phyloP scores from a whole-genome alignment of 208 protist genomes.

The Porcisia deanei region DNA sequence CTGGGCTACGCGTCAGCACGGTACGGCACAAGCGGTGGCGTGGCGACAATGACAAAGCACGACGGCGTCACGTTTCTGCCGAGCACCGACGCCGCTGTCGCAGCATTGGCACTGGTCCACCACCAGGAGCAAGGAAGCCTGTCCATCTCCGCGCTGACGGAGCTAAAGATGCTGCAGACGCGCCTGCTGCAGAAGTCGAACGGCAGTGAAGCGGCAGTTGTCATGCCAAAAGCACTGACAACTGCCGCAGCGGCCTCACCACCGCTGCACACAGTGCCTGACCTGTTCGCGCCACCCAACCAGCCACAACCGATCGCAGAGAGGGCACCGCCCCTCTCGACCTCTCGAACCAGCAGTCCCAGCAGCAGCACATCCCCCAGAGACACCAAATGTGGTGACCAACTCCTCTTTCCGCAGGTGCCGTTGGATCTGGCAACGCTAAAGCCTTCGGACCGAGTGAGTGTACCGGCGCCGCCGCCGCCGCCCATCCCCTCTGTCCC shows the following conservation, averaged over 20 bases:
- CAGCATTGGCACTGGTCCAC: conserved; percentile 48
- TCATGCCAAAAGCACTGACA: conserved; percentile 9
- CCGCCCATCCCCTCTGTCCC: neutral
- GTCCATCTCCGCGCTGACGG: conserved; percentile 46
- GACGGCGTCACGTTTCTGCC: conserved; percentile 50
- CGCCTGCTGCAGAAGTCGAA: conserved; percentile 27
- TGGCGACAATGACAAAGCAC: conserved; percentile 44
- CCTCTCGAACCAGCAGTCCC: neutral
- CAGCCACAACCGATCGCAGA: neutral
- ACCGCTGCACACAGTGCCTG: neutral
- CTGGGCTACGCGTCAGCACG: conserved; percentile 37
- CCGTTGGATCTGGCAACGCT: neutral
- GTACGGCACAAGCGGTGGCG: conserved; percentile 34
- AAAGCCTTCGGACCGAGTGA: neutral
- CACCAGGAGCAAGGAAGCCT: conserved; percentile 54
- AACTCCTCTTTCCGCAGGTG: neutral
- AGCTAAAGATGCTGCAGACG: conserved; percentile 57
- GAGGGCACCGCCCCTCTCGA: neutral
- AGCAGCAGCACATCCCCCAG: neutral
- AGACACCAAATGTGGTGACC: neutral
- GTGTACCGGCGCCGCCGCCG: neutral
- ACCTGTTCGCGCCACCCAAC: neutral
- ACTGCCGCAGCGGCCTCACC: neutral
- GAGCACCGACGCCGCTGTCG: conserved; percentile 44
- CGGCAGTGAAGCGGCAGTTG: conserved; percentile 11